Evolutionary conservation across 768 basidiomycete genomes (phyloP).

Genomic region (Lactarius pseudohatsudake): DNA sequence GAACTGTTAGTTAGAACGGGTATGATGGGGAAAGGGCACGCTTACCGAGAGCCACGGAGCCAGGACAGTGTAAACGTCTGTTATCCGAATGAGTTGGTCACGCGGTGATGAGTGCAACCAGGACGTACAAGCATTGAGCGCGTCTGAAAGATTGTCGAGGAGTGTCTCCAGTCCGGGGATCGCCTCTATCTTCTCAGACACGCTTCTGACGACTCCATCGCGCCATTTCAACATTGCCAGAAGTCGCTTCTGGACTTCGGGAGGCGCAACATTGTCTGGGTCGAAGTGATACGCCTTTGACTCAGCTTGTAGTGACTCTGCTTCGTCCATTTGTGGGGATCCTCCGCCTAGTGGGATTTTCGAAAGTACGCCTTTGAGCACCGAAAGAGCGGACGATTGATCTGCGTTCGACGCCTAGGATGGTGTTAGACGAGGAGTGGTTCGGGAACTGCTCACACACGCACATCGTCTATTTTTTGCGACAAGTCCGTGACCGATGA

Average conservation of each 20-base stretch:
- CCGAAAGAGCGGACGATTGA: slow-evolving; percentile 36
- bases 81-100: slow-evolving; percentile 4
- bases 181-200: slow-evolving; percentile 58
- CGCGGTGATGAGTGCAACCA: not conserved
- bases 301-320: slow-evolving; percentile 53
- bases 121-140: slow-evolving; percentile 62
- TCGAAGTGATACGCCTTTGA: slow-evolving; percentile 62
- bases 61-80: slow-evolving; percentile 64
- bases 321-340: slow-evolving; percentile 50
- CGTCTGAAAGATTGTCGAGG: slow-evolving; percentile 61
- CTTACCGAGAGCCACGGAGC: slow-evolving; percentile 63
- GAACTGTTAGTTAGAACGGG: not conserved
- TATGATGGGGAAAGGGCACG: slow-evolving; percentile 1
- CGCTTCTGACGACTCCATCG: slow-evolving; percentile 55
- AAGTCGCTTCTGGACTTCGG: slow-evolving; percentile 59
- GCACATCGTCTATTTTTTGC: slow-evolving; percentile 47
- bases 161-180: slow-evolving; percentile 60
- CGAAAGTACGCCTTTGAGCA: slow-evolving; percentile 46
- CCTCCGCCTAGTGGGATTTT: slow-evolving; percentile 53
- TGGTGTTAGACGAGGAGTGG: not conserved
- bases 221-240: slow-evolving; percentile 61
- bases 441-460: slow-evolving; percentile 3
- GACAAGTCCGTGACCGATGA: slow-evolving; percentile 60
- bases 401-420: slow-evolving; percentile 35
- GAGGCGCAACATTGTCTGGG: slow-evolving; percentile 60